A percentile compares a stretch with the other conserved stretches of the same genome.
These are phyloP conservation scores for Starmera stellimalicola DNA, from an alignment of 1,139 yeast genomes.

Conservation along the genomic window DNA sequence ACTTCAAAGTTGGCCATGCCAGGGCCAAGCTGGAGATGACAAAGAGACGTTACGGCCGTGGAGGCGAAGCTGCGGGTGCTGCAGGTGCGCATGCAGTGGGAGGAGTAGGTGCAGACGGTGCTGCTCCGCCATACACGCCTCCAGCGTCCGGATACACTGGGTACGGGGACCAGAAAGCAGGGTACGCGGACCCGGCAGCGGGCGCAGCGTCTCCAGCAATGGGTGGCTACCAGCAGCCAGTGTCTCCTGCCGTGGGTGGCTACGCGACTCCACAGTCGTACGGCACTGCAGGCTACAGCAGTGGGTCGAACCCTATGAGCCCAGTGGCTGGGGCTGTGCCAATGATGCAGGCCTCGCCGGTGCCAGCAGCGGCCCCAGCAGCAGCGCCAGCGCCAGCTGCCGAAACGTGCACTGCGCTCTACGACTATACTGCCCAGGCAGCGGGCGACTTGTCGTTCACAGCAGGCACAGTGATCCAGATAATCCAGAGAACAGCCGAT, in stretches of 20 bases:
- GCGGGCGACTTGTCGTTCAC: constrained; percentile 81
- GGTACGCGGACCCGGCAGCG: constrained; percentile 8
- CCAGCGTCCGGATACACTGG: constrained; percentile 19
- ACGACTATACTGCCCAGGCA: constrained; percentile 77
- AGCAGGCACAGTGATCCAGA: constrained; percentile 81
- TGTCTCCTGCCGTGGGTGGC: constrained; percentile 5
- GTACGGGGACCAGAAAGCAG: constrained; percentile 7
- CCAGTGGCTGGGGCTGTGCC: constrained; percentile 19
- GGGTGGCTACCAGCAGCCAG: constrained; percentile 14
- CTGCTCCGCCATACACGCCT: constrained; percentile 22
- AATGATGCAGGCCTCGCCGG: too few species aligned
- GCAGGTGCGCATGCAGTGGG: constrained; percentile 22
- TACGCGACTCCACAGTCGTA: constrained; percentile 6
- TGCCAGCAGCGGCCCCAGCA: constrained; percentile 27
- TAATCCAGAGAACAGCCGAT: constrained; percentile 74
- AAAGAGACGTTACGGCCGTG: constrained; percentile 60
- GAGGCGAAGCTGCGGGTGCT: constrained; percentile 28
- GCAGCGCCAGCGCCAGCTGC: constrained; percentile 31
- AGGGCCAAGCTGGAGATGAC: constrained; percentile 76
- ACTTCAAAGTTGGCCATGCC: constrained; percentile 84
- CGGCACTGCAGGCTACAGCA: constrained; percentile 7
- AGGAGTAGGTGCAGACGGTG: constrained; percentile 17
- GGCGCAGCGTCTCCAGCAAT: constrained; percentile 13
- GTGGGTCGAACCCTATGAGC: constrained; percentile 7
- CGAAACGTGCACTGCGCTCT: constrained; percentile 64